Base-by-base conservation (phyloP, 208 protist species). In the Crithidia acanthocephali region DNA sequence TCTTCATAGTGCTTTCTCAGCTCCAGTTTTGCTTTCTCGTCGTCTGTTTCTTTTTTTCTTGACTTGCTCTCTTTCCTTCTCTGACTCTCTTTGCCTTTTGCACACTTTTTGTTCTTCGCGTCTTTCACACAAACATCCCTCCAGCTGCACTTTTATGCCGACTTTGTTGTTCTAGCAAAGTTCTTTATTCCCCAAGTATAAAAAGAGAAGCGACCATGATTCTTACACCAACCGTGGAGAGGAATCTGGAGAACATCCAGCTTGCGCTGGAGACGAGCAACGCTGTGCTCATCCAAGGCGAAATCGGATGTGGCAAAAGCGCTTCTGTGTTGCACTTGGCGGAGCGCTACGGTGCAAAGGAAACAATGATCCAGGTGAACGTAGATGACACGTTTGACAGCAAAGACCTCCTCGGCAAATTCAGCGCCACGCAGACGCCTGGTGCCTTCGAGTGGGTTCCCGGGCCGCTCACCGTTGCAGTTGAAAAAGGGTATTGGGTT, bases 371-470 rank as follows among this genome's bases (percentile, higher is more conserved):
- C 51, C 92, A 95, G 28, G 73, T 97, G 8, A 93, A 94, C 68
- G 88, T 99, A 9, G 99, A 99, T 76, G 98, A 99, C 79, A 98
- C 98, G 15, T 98, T 99, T 56, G 99, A 99, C 83, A 92, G 92
- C 53, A 99, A 99, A 68, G 97, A 99, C 37, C 81, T 99, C 8
- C 73, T 99, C 3, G 99, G 99, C 23, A 99, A 98, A 9, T 99
- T 99, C 79, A 93, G 98, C 42, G 99, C 98, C n/a, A 99, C 97
- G 0, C 96, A 99, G 47, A 89, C 86, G 8, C 98, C 99, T 1
- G 99, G 99, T 37, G 83, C 99, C 37, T 99, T 99, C 79, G 86
- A 95, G 40, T 99, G 98, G 97, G 88, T 99, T 60, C 74, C 95
- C n/a, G 99, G 99, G 30, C 96, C 97, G 16, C 78, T 99, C 51